Base-by-base conservation (phyloP, 495 filamentous ascomycete species). In the Aspergillus nidulans region DNA sequence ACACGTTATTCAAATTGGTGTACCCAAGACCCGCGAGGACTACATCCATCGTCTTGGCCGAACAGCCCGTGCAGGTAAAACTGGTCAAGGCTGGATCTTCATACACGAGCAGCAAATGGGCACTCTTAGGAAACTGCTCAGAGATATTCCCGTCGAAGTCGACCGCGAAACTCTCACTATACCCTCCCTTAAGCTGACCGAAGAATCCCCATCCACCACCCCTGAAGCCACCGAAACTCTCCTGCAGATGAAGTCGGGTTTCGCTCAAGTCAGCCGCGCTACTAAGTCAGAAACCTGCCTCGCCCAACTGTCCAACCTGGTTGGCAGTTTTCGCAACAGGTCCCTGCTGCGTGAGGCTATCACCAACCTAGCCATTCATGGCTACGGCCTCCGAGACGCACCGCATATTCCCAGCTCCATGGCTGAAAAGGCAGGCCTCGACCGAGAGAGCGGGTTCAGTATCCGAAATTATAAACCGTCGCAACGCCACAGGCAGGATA, bases 61-160 rank as follows among this genome's bases (percentile, higher is more conserved):
- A 18, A 90, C 87, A 2, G 87, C 77, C 3, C 83, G 87, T 58
- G 91, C 88, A 3, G 83, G 84, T 60, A 89, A 89, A 65, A 68
- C 77, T 39, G 94, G 94, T 60, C 79, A 92, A 63, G 92, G 88
- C 49, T 97, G 85, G 81, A 61, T 96, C 15, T 60, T 97, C 50
- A 57, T 91, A 7, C 72, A 82, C n/a, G 65, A 82, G 7, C 53
- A 74, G 12, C 89, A 96, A 65, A 38, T 76, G 0, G n/a, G 51
- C 0, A 69, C 75, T 10, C 74, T 79, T 7, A 66, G 78, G 10
- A 21, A 66, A 0, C 75, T 73, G 7, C 77, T 96, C 10, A 51
- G 54, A 4, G 62, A 69, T 9, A 76, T 97, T 16, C 91, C 91
- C 6, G 74, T 98, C 55, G 60, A 82, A 40, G 61, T 70, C 0